These are phyloP conservation scores for Raddia distichophylla DNA, from an alignment of 176 grass and related monocot species.

Conservation along the genomic window DNA sequence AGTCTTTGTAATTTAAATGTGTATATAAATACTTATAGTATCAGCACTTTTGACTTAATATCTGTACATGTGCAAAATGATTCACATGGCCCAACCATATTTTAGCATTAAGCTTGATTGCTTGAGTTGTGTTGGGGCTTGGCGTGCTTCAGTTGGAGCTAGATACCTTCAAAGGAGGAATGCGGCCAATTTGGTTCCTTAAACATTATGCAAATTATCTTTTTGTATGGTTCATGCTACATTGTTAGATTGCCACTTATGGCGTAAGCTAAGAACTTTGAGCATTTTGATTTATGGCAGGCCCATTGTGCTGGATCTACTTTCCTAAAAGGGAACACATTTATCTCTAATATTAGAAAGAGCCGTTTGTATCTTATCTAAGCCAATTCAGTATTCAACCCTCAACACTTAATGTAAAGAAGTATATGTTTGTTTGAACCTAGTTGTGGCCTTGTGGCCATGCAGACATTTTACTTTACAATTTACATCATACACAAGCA, in stretches of 20 bases:
- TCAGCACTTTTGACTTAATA: background rate
- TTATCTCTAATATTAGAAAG: background rate
- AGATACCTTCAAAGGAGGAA: background rate
- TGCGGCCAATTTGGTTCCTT: constrained; percentile 7
- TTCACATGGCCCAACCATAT: background rate
- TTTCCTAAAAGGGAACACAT: constrained; percentile 26
- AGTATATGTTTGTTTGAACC: constrained; percentile 1
- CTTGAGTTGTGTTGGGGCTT: constrained; percentile 20
- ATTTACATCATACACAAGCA: constrained; percentile 12
- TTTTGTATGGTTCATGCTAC: constrained; percentile 6
- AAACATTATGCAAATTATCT: background rate
- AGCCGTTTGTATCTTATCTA: background rate
- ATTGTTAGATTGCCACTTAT: background rate
- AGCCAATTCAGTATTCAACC: background rate
- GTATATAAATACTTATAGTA: background rate
- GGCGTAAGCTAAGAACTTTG: background rate
- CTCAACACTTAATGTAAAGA: background rate
- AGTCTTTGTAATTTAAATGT: constrained; percentile 26
- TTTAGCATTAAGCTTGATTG: constrained; percentile 36
- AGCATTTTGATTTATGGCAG: constrained; percentile 4
- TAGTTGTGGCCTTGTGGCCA: background rate
- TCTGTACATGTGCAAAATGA: constrained; percentile 17
- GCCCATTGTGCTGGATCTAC: constrained; percentile 19
- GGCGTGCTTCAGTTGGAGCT: constrained; percentile 1
- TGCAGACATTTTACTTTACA: background rate